phyloP scores from a whole-genome alignment of 768 basidiomycete genomes.

The Tephrocybe sp. region DNA sequence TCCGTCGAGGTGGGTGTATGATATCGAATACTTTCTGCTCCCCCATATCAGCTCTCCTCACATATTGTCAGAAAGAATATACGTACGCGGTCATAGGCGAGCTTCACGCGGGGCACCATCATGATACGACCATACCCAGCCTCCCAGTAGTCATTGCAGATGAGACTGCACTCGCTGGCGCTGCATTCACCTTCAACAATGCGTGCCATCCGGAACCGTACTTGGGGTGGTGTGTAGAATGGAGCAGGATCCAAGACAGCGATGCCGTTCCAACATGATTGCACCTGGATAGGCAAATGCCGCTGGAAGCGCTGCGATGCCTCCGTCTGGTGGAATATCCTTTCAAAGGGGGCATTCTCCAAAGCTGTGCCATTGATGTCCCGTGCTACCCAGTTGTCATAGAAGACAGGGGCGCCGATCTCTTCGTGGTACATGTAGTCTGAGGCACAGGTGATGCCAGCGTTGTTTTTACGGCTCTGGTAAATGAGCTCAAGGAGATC shows the following conservation, averaged over 20 bases:
- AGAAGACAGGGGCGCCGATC: conserved; percentile 91
- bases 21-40: conserved; percentile 88
- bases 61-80: not conserved
- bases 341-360: conserved; percentile 96
- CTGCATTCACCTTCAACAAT: conserved; percentile 89
- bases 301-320: conserved; percentile 81
- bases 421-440: conserved; percentile 99
- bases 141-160: conserved; percentile 98
- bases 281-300: conserved; percentile 94
- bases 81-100: conserved; percentile 88
- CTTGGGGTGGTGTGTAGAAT: conserved; percentile 87
- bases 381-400: conserved; percentile 97
- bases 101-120: conserved; percentile 96
- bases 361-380: conserved; percentile 98
- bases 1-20: conserved; percentile 86
- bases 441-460: conserved; percentile 95
- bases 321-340: conserved; percentile 82
- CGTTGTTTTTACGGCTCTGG: conserved; percentile 91
- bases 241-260: conserved; percentile 95
- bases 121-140: conserved; percentile 94
- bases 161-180: conserved; percentile 92
- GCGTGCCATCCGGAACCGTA: conserved; percentile 93
- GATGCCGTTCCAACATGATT: conserved; percentile 98
- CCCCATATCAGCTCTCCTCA: not conserved
- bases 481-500: conserved; percentile 97